These are phyloP conservation scores for Neurospora sp. DNA, from an alignment of 495 filamentous ascomycete species.

Conservation along the genomic window DNA sequence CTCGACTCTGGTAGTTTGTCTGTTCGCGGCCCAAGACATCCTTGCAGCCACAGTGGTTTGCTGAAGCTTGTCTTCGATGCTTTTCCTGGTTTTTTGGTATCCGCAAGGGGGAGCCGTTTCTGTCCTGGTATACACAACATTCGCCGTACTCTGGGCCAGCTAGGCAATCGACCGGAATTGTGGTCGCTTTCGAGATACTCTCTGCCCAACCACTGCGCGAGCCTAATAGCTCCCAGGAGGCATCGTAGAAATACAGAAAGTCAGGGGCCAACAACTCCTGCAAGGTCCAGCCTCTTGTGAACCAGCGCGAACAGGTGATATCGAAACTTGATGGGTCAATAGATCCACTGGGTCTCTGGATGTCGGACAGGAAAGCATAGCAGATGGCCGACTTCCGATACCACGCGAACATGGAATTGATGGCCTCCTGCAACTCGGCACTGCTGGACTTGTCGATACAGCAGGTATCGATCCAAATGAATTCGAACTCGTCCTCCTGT, in stretches of 20 bases:
- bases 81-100: background rate
- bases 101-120: background rate
- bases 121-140: background rate
- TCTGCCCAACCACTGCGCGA: background rate
- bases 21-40: slow-evolving; percentile 25
- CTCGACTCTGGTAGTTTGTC: slow-evolving; percentile 23
- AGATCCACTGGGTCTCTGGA: background rate
- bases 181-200: background rate
- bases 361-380: background rate
- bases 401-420: background rate
- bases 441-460: background rate
- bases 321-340: background rate
- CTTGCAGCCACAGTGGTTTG: slow-evolving; percentile 7
- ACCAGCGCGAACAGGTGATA: background rate
- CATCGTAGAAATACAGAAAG: background rate
- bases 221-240: background rate
- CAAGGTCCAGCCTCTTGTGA: background rate
- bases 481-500: background rate
- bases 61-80: background rate
- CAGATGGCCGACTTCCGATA: background rate
- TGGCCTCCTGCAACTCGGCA: background rate
- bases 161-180: background rate
- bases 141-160: background rate
- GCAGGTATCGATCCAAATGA: background rate
- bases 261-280: background rate